Evolutionary conservation across 768 basidiomycete species (phyloP), one percentile per base, ranked within the genome.

Genomic region (Lactarius sanguifluus): DNA sequence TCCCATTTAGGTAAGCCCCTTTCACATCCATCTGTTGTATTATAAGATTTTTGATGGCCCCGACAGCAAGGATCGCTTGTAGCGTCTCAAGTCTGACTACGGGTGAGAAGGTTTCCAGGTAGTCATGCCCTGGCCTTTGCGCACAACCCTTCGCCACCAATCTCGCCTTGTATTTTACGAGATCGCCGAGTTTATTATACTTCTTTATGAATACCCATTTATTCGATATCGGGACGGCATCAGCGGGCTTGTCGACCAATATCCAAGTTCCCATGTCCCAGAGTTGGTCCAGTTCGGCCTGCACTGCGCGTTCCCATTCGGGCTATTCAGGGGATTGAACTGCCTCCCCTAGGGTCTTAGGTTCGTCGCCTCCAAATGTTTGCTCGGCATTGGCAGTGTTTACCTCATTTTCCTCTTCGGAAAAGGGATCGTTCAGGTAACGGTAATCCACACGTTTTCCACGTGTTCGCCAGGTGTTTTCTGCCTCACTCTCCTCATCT

Each of bases 31-130:
- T 47, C 10, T 47, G 45, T 0, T 20, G n/a, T 2, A 47, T 47
- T 30, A 5, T 9, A 0, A 1, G 20, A 2, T 1, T 8, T 18
- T 23, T 20, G 2, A 8, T n/a, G 5, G 10, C 10, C 0, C 43
- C 16, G n/a, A 9, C 3, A n/a, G 10, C 0, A 47, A 30, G 45
- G 3, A 47, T 12, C 1, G 10, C 45, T 12, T n/a, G 2, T 1
- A 47, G 4, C 1, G n/a, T 47, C 3, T 47, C 45, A 8, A 47
- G 3, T 2, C 45, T 4, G 2, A 45, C 20, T 0, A 45, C 20
- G 0, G 43, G 20, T 1, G 43, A 18, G 9, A n/a, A 45, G 18
- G 45, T 47, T 12, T 47, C 45, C 4, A 20, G 8, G 9, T 47
- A 47, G 1, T 47, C 45, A 1, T 8, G 3, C 0, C n/a, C 45